These are phyloP conservation scores for Tricholoma matsutake DNA, from an alignment of 768 basidiomycete genomes.

Conservation along the genomic window DNA sequence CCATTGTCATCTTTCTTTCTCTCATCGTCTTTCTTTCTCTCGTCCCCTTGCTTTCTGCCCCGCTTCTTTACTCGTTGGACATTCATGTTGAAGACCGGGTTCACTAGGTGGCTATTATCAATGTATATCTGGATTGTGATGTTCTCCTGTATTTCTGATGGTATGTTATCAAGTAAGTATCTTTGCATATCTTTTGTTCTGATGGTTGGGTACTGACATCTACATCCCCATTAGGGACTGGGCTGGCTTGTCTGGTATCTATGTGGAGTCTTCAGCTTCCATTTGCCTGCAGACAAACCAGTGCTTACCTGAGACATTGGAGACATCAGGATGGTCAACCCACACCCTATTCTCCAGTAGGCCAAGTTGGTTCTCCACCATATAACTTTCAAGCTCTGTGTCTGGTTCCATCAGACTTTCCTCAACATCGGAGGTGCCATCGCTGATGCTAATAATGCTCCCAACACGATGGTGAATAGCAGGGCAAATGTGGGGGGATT, in stretches of 20 bases:
- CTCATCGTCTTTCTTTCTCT: conserved; percentile 1
- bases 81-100: neutral
- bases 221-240: neutral
- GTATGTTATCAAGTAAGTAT: conserved; percentile 1
- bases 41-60: neutral
- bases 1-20: no score
- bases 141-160: neutral
- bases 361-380: neutral
- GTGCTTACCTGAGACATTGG: neutral
- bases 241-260: neutral
- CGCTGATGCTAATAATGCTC: neutral
- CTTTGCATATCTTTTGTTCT: conserved; percentile 1
- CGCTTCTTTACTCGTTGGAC: neutral
- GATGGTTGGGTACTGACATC: neutral
- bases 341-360: neutral
- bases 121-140: neutral
- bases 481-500: neutral
- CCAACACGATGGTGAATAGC: neutral
- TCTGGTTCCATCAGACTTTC: neutral
- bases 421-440: neutral
- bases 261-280: neutral
- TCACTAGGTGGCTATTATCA: neutral
- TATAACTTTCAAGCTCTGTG: neutral
- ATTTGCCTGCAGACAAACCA: neutral
- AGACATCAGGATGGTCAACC: neutral